A percentile compares a stretch with the other conserved stretches of the same genome.
Conservation (phyloP, 2,329 filamentous ascomycete species). For the Beauveria sp. region DNA sequence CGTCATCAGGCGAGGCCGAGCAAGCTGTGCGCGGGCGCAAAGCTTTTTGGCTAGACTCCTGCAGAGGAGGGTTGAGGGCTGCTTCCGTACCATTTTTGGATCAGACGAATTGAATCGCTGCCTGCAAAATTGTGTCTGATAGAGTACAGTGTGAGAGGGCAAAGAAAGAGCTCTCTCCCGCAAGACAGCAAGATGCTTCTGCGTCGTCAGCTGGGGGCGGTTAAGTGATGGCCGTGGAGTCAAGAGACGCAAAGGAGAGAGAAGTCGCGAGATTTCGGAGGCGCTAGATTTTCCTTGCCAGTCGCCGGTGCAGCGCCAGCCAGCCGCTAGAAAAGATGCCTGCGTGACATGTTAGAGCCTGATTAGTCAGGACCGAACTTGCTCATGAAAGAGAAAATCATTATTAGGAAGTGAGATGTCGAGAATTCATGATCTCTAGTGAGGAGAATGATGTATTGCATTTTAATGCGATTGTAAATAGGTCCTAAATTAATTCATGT, state of each 20-base stretch:
- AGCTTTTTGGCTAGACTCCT: not conserved
- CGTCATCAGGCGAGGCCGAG: not conserved
- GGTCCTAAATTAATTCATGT: too few relatives aligned
- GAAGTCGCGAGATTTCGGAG: slow-evolving; percentile 10
- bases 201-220: not conserved
- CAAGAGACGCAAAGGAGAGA: slow-evolving; percentile 2
- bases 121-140: not conserved
- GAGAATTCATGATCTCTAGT: too few relatives aligned
- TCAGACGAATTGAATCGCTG: slow-evolving; percentile 13
- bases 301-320: not conserved
- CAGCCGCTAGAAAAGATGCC: not conserved
- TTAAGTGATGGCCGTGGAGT: not conserved
- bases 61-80: not conserved
- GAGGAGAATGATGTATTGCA: too few relatives aligned
- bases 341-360: not conserved
- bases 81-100: slow-evolving; percentile 8
- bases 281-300: slow-evolving; percentile 4
- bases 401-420: too few relatives aligned
- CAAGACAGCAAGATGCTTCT: slow-evolving; percentile 3
- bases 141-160: not conserved
- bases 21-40: not conserved
- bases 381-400: too few relatives aligned
- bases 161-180: not conserved
- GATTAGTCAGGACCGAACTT: not conserved
- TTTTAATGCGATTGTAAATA: too few relatives aligned